Evolutionary conservation across 2,329 filamentous ascomycete genomes (phyloP).

Genomic region (Orbilia quercus): DNA sequence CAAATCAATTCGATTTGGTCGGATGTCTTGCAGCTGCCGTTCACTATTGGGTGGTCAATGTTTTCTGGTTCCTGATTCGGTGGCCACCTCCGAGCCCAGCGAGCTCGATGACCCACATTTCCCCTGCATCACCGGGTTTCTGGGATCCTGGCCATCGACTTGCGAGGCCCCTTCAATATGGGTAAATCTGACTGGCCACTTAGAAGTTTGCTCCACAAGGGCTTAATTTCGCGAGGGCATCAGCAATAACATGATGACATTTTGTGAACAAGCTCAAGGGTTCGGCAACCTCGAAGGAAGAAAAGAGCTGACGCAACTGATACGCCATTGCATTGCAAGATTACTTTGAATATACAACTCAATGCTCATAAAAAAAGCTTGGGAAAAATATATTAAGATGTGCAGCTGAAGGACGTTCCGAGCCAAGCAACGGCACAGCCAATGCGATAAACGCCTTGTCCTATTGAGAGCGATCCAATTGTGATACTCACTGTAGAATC

Average conservation of each 20-base stretch:
- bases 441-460: constrained; percentile 5
- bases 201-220: constrained; percentile 34
- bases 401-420: constrained; percentile 24
- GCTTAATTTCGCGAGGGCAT: constrained; percentile 49
- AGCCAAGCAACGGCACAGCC: constrained; percentile 34
- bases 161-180: constrained; percentile 55
- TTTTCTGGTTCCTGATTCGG: constrained; percentile 55
- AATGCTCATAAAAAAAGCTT: constrained; percentile 20
- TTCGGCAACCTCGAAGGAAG: constrained; percentile 2
- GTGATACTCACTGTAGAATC: constrained; percentile 22
- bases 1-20: constrained; percentile 42
- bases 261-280: constrained; percentile 17
- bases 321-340: constrained; percentile 39
- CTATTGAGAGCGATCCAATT: constrained; percentile 27
- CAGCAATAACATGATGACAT: constrained; percentile 34
- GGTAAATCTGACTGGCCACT: constrained; percentile 52
- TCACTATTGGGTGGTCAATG: constrained; percentile 22
- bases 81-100: constrained; percentile 45
- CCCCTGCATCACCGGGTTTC: constrained; percentile 48
- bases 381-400: constrained; percentile 24
- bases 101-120: constrained; percentile 51
- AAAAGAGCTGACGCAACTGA: constrained; percentile 50
- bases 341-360: constrained; percentile 5
- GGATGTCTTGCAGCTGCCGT: constrained; percentile 48
- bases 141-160: constrained; percentile 42